phyloP scores from a whole-genome alignment of 2,329 filamentous ascomycete genomes.

The Cylindrodendrum hubeiense region DNA sequence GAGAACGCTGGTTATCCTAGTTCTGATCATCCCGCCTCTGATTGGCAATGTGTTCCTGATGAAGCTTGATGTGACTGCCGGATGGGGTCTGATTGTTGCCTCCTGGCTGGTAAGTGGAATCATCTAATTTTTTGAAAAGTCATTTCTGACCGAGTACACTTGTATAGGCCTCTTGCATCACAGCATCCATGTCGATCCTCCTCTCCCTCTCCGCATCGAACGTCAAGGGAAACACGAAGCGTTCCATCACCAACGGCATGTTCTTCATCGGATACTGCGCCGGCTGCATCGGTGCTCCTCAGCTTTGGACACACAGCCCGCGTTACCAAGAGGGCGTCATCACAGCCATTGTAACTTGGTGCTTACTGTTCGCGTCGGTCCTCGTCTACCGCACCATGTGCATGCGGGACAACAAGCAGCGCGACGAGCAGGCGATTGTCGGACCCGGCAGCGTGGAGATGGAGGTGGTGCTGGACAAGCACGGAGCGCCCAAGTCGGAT shows the following conservation, averaged over 20 bases:
- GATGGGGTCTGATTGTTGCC: conserved; percentile 62
- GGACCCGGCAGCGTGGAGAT: not conserved
- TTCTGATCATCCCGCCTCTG: conserved; percentile 56
- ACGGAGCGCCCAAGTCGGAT: conserved; percentile 20
- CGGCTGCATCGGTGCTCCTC: conserved; percentile 49
- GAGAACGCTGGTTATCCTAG: conserved; percentile 54
- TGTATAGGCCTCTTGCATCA: conserved; percentile 56
- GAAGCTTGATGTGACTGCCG: conserved; percentile 52
- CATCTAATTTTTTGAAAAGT: not conserved
- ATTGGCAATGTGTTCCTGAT: conserved; percentile 59
- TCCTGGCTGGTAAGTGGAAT: conserved; percentile 55
- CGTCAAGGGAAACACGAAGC: conserved; percentile 65
- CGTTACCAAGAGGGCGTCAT: conserved; percentile 61
- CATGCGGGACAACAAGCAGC: conserved; percentile 13
- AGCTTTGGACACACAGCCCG: conserved; percentile 60
- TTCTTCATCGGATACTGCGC: conserved; percentile 64
- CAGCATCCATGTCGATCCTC: conserved; percentile 55
- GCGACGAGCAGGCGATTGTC: conserved; percentile 6
- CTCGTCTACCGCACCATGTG: conserved; percentile 16
- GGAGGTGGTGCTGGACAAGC: conserved; percentile 20
- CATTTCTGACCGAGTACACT: not conserved
- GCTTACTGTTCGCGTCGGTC: conserved; percentile 9
- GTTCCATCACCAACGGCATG: conserved; percentile 58
- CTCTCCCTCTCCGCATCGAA: conserved; percentile 56
- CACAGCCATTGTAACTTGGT: conserved; percentile 38